Percentiles rank a stretch among this genome's conserved stretches.
Evolutionary conservation across 2,329 filamentous ascomycete species (phyloP).

Genomic region (Botrytis fragariae): DNA sequence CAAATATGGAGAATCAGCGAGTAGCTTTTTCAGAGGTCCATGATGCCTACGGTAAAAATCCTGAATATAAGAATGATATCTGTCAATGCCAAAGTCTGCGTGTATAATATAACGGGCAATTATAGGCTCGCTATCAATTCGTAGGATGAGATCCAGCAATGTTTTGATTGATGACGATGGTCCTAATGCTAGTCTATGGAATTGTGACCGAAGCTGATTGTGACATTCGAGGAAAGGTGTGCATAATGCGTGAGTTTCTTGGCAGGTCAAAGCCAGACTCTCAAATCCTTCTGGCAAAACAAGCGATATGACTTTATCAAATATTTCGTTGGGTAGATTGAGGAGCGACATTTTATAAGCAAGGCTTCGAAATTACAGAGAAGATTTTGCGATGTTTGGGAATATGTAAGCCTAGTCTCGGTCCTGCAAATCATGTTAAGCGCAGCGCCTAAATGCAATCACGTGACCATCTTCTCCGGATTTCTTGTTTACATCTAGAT

Average conservation of each 20-base stretch:
- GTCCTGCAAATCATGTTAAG: background rate
- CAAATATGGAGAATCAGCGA: background rate
- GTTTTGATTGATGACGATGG: background rate
- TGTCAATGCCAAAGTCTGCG: background rate
- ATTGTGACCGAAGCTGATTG: background rate
- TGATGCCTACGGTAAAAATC: background rate
- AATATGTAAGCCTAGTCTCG: background rate
- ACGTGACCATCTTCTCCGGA: background rate
- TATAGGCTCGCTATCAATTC: background rate
- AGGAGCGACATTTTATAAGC: background rate
- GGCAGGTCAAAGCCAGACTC: background rate
- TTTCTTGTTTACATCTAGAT: no score
- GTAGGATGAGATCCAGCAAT: background rate
- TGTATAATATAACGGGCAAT: background rate
- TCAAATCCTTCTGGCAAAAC: background rate
- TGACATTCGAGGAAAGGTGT: background rate
- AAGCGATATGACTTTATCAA: background rate
- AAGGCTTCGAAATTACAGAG: background rate
- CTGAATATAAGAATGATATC: background rate
- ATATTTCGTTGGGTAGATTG: background rate
- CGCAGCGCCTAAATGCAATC: background rate
- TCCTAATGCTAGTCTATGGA: background rate
- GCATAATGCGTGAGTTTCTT: background rate
- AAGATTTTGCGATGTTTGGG: background rate
- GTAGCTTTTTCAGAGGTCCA: background rate